Conservation (phyloP, 257 asterid genomes). For the Ilex aquifolium region DNA sequence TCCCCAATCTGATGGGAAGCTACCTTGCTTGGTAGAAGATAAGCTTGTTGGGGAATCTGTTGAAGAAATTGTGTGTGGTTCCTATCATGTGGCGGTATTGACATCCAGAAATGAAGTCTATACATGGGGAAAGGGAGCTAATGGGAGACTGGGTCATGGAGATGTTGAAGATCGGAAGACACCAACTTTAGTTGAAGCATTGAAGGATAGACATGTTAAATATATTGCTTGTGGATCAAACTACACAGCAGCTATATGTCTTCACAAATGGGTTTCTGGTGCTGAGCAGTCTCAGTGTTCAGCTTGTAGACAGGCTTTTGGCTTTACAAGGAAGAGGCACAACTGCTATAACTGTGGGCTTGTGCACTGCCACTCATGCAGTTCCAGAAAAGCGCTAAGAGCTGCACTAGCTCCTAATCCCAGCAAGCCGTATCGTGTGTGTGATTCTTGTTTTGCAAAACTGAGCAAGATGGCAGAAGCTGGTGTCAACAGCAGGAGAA, state of each 20-base stretch:
- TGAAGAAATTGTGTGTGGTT: conserved; percentile 80
- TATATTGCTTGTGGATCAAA: conserved; percentile 88
- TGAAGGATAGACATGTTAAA: conserved; percentile 84
- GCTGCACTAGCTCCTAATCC: conserved; percentile 97
- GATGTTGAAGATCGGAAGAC: conserved; percentile 79
- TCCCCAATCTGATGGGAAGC: conserved; percentile 71
- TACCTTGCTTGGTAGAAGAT: conserved; percentile 71
- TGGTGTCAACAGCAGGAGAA: conserved; percentile 58
- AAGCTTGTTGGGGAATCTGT: conserved; percentile 58
- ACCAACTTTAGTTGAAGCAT: conserved; percentile 70
- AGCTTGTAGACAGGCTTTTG: conserved; percentile 87
- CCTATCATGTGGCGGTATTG: conserved; percentile 75
- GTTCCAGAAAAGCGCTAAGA: conserved; percentile 69
- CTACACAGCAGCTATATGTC: conserved; percentile 75
- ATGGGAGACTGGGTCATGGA: conserved; percentile 94
- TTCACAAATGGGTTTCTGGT: conserved; percentile 88
- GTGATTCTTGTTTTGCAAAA: conserved; percentile 81
- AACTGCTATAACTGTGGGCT: conserved; percentile 96
- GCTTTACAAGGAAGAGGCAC: conserved; percentile 90
- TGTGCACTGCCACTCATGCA: conserved; percentile 92
- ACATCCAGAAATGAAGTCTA: conserved; percentile 83
- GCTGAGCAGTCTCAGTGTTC: conserved; percentile 95
- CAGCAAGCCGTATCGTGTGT: conserved; percentile 83
- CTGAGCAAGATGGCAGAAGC: conserved; percentile 74
- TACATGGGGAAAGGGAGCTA: conserved; percentile 96